A percentile compares a stretch with the other conserved stretches of the same genome.
These are phyloP conservation scores for Exophiala phaeomuriformis DNA, from an alignment of 2,329 filamentous ascomycete species.

Conservation along the genomic window DNA sequence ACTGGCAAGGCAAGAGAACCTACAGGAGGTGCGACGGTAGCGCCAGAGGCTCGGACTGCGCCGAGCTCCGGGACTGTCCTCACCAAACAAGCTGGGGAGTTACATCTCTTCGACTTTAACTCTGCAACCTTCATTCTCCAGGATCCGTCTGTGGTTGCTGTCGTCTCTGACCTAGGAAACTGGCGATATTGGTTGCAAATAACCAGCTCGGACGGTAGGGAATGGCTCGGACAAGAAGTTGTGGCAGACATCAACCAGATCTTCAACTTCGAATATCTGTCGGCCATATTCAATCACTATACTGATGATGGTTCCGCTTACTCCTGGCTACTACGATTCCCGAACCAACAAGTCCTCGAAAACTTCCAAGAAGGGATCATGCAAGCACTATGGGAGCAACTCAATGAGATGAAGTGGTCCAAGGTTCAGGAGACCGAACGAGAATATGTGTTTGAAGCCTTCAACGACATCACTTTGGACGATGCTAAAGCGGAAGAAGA, in stretches of 20 bases:
- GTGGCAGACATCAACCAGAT: conserved; percentile 92
- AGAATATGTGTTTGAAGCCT: conserved; percentile 91
- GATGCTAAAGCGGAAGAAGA: conserved; percentile 56
- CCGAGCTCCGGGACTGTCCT: conserved; percentile 68
- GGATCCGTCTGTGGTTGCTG: conserved; percentile 65
- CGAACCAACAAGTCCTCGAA: conserved; percentile 71
- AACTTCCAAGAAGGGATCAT: conserved; percentile 89
- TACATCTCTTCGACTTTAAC: conserved; percentile 88
- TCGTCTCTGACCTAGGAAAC: conserved; percentile 75
- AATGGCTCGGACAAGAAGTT: conserved; percentile 82
- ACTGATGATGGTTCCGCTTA: conserved; percentile 79
- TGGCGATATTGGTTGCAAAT: conserved; percentile 98
- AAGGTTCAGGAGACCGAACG: conserved; percentile 88
- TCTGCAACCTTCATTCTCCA: conserved; percentile 78
- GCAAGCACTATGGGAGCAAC: conserved; percentile 91
- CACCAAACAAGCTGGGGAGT: conserved; percentile 67
- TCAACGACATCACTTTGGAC: conserved; percentile 89
- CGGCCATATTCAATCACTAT: conserved; percentile 98
- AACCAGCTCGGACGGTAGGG: conserved; percentile 58
- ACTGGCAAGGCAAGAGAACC: conserved; percentile 29
- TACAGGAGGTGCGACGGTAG: conserved; percentile 48
- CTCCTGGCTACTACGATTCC: conserved; percentile 92
- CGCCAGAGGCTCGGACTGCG: conserved; percentile 52
- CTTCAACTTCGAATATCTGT: conserved; percentile 98
- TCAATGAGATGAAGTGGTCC: conserved; percentile 88